phyloP scores from a whole-genome alignment of 108 stramenopile species.

The Skeletonema potamos region DNA sequence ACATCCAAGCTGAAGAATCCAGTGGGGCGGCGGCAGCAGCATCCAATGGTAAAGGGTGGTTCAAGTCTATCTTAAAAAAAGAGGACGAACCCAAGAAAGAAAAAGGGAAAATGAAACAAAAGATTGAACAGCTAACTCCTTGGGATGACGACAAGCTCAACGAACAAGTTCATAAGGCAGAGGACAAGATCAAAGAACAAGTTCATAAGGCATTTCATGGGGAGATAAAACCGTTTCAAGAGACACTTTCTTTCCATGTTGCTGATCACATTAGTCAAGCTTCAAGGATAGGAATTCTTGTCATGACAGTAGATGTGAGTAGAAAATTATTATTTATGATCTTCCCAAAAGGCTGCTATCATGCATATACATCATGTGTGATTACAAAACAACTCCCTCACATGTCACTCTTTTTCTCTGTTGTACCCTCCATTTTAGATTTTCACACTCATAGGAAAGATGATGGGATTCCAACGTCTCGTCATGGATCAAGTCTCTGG shows the following conservation, averaged over 20 bases:
- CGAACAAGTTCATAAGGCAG: slow-evolving; percentile 1
- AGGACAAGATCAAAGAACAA: neutral
- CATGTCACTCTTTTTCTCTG: neutral
- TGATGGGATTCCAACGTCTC: slow-evolving; percentile 19
- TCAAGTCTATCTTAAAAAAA: no score
- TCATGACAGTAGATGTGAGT: slow-evolving; percentile 19
- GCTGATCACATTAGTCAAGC: slow-evolving; percentile 49
- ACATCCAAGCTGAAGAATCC: neutral
- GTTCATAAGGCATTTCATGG: neutral
- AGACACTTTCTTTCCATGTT: slow-evolving; percentile 22
- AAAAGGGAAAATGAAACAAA: slow-evolving; percentile 1
- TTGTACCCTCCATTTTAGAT: neutral
- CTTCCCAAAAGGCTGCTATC: neutral
- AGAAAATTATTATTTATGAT: neutral
- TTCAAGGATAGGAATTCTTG: slow-evolving; percentile 15
- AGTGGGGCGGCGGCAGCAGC: neutral
- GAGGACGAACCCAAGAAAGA: neutral
- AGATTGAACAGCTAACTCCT: slow-evolving; percentile 21
- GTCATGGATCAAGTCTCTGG: slow-evolving; percentile 15
- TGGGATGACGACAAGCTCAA: slow-evolving; percentile 36
- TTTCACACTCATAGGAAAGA: slow-evolving; percentile 2
- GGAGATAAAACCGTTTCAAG: slow-evolving; percentile 8
- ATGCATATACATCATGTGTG: neutral
- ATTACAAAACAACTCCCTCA: neutral
- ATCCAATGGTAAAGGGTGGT: neutral